These are phyloP conservation scores for Orbilia quercus DNA, from an alignment of 2,329 filamentous ascomycete species.

Conservation along the genomic window DNA sequence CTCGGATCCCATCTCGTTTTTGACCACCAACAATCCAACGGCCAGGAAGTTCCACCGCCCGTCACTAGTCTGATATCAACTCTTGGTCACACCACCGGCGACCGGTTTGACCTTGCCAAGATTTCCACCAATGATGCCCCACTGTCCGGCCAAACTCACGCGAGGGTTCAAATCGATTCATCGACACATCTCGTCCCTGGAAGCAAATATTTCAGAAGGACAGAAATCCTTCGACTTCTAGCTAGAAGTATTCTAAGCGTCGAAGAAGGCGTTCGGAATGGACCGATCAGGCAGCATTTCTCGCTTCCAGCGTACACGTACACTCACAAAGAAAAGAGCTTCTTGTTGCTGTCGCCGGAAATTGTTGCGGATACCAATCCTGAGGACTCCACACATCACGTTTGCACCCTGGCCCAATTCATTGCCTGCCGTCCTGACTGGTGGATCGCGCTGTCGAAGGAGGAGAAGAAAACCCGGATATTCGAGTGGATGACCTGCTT, in stretches of 20 bases:
- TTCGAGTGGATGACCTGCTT: constrained; percentile 53
- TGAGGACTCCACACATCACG: constrained; percentile 27
- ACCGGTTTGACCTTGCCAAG: constrained; percentile 45
- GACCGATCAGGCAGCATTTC: constrained; percentile 38
- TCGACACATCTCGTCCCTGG: constrained; percentile 32
- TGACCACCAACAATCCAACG: constrained; percentile 39
- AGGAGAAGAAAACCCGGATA: constrained; percentile 36
- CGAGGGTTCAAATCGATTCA: constrained; percentile 35
- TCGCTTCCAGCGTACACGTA: constrained; percentile 51
- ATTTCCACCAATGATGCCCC: constrained; percentile 54
- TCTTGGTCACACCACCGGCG: constrained; percentile 9
- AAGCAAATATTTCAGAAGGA: constrained; percentile 39
- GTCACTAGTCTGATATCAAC: constrained; percentile 38
- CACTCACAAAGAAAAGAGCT: constrained; percentile 39
- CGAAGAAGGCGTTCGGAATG: constrained; percentile 29
- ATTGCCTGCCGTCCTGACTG: constrained; percentile 38
- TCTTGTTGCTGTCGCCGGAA: constrained; percentile 33
- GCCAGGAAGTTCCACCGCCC: constrained; percentile 35
- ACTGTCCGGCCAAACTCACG: constrained; percentile 48
- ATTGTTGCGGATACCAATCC: constrained; percentile 30
- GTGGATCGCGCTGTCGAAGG: constrained; percentile 47
- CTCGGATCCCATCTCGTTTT: constrained; percentile 42
- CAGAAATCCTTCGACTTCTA: constrained; percentile 44
- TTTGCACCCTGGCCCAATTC: constrained; percentile 44
- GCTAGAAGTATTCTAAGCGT: constrained; percentile 33